Evolutionary conservation across 176 grass and related monocot genomes (phyloP).

Genomic region (Raddia guianensis): DNA sequence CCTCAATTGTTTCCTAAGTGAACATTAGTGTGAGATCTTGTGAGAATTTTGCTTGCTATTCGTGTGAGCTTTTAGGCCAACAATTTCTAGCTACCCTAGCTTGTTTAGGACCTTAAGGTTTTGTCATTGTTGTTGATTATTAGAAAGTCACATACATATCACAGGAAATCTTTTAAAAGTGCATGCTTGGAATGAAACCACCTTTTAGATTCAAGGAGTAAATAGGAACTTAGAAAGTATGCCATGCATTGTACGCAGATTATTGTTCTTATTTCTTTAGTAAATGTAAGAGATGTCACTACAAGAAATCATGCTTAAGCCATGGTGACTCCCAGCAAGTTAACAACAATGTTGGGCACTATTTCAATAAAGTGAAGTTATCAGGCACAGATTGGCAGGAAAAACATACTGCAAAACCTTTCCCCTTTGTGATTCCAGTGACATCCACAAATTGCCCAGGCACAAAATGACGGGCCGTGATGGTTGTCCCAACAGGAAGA

Average conservation of each 20-base stretch:
- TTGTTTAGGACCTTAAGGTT: too few relatives aligned
- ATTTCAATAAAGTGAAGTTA: conserved; percentile 20
- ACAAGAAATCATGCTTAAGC: background rate
- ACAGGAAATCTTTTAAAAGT: background rate
- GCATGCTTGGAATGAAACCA: background rate
- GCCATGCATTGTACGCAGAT: conserved; percentile 9
- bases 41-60: too few relatives aligned
- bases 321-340: conserved; percentile 1
- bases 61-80: too few relatives aligned
- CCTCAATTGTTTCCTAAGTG: too few relatives aligned
- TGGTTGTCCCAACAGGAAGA: conserved; percentile 85
- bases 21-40: too few relatives aligned
- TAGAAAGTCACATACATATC: background rate
- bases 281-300: background rate
- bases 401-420: conserved; percentile 88
- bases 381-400: conserved; percentile 17
- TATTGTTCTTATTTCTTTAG: background rate
- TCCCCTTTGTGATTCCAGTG: conserved; percentile 80
- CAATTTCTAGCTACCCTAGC: too few relatives aligned
- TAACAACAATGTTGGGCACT: background rate
- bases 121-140: background rate
- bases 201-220: background rate
- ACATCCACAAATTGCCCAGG: conserved; percentile 95
- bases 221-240: background rate
- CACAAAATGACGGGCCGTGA: conserved; percentile 91